These are phyloP conservation scores for Solanum arcanum DNA, from an alignment of 257 asterid genomes.

Conservation along the genomic window DNA sequence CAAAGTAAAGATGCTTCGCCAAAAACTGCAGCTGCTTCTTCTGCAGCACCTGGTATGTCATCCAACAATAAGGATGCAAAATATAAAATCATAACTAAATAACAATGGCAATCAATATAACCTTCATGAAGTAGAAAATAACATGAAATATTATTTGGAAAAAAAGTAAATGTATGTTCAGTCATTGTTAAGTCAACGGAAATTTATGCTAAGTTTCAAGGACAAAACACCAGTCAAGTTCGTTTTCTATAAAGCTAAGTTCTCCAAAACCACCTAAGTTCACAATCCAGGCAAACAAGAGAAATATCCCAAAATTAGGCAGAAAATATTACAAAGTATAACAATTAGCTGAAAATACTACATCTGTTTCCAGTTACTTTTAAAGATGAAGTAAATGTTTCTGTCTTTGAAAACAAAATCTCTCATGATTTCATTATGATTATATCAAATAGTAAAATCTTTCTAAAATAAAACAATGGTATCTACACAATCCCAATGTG, in stretches of 20 bases:
- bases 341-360: background rate
- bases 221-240: background rate
- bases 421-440: background rate
- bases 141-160: background rate
- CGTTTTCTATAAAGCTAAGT: background rate
- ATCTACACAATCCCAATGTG: background rate
- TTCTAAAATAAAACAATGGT: background rate
- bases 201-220: background rate
- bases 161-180: background rate
- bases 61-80: slow-evolving; percentile 4
- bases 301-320: background rate
- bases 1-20: slow-evolving; percentile 69
- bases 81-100: slow-evolving; percentile 1
- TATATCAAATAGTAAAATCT: background rate
- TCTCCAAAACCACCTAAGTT: background rate
- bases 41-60: slow-evolving; percentile 70
- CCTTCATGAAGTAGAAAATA: background rate
- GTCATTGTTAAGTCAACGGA: background rate
- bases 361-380: background rate
- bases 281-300: background rate
- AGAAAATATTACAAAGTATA: background rate
- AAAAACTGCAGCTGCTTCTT: slow-evolving; percentile 76
- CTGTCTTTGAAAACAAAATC: background rate
- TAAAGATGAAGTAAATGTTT: background rate
- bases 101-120: background rate